phyloP scores from a whole-genome alignment of 805 yeast species.

The Monosporozyma servazzii region DNA sequence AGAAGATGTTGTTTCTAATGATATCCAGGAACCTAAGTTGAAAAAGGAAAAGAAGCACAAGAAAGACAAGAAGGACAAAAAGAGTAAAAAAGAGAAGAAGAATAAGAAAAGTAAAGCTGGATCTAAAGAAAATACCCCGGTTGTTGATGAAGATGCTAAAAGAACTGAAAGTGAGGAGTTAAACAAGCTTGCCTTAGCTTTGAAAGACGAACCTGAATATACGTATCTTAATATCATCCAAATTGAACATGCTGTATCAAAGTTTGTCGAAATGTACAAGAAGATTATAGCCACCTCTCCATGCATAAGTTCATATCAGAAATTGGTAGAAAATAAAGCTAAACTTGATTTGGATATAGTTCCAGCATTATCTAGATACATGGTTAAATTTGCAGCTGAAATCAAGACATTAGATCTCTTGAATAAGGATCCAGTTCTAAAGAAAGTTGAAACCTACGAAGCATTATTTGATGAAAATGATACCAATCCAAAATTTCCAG shows the following conservation, averaged over 20 bases:
- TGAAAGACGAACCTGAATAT: slow-evolving; percentile 1
- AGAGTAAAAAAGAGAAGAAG: neutral
- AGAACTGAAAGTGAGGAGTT: neutral
- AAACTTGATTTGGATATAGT: slow-evolving; percentile 33
- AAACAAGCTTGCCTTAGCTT: neutral
- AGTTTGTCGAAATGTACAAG: slow-evolving; percentile 43
- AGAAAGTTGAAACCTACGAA: slow-evolving; percentile 42
- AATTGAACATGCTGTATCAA: slow-evolving; percentile 45
- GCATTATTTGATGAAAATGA: slow-evolving; percentile 10
- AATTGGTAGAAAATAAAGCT: slow-evolving; percentile 28
- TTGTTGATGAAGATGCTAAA: neutral
- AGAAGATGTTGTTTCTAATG: neutral
- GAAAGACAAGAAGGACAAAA: slow-evolving; percentile 8
- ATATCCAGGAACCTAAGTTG: neutral
- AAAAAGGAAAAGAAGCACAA: slow-evolving; percentile 8
- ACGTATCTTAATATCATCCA: slow-evolving; percentile 23
- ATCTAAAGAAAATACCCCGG: neutral
- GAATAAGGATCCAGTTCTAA: slow-evolving; percentile 44
- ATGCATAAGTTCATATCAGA: slow-evolving; percentile 34
- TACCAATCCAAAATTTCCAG: slow-evolving; percentile 14
- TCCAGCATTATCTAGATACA: slow-evolving; percentile 43
- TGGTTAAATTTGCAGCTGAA: slow-evolving; percentile 50
- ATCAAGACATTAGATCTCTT: slow-evolving; percentile 45
- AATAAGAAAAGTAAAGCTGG: neutral
- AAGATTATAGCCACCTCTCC: slow-evolving; percentile 51